phyloP scores from a whole-genome alignment of 2,329 filamentous ascomycete genomes.

The Colletotrichum sublineola region DNA sequence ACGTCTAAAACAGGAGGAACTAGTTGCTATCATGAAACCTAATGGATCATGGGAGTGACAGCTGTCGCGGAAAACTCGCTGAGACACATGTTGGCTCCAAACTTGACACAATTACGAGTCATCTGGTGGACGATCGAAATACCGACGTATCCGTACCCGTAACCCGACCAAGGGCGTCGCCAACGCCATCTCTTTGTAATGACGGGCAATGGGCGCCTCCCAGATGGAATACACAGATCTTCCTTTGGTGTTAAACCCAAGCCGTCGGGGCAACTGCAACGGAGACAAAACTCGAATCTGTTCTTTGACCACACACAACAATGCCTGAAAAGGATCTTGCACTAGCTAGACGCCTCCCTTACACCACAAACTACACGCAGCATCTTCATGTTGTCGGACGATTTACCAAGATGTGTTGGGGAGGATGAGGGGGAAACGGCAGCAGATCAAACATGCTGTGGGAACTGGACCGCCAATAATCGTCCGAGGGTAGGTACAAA shows the following conservation, averaged over 20 bases:
- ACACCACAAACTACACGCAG: neutral
- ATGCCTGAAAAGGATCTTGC: slow-evolving; percentile 3
- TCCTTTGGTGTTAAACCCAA: neutral
- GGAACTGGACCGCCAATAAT: slow-evolving; percentile 7
- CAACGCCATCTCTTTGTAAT: neutral
- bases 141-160: neutral
- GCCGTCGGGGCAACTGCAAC: slow-evolving; percentile 12
- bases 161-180: too few species aligned
- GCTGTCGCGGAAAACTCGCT: slow-evolving; percentile 21
- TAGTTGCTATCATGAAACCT: slow-evolving; percentile 12
- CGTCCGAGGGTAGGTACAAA: neutral
- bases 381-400: slow-evolving; percentile 13
- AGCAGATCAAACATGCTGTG: slow-evolving; percentile 33
- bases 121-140: neutral
- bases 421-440: neutral
- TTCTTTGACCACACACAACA: neutral
- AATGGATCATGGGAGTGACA: slow-evolving; percentile 25
- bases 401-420: slow-evolving; percentile 17
- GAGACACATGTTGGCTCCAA: slow-evolving; percentile 31
- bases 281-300: slow-evolving; percentile 2
- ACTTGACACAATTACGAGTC: slow-evolving; percentile 31
- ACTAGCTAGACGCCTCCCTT: too few species aligned
- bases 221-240: neutral
- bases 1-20: slow-evolving; percentile 1
- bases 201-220: too few species aligned